A percentile compares a stretch with the other conserved stretches of the same genome.
These are phyloP conservation scores for Globisporangium emineosum DNA, from an alignment of 352 stramenopile species.

Conservation along the genomic window DNA sequence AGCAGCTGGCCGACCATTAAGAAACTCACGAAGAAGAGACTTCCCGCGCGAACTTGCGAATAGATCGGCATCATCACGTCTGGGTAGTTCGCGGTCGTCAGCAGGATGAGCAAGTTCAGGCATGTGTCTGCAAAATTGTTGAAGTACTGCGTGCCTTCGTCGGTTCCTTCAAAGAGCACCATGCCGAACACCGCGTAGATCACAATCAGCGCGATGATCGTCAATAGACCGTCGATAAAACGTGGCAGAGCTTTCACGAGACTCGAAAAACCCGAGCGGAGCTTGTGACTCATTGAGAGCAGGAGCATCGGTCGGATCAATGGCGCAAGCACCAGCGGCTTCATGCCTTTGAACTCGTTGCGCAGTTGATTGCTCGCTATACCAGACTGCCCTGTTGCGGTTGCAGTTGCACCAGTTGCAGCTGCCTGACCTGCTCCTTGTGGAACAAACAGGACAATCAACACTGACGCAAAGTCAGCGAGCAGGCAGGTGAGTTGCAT, in stretches of 20 bases:
- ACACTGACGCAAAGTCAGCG: constrained; percentile 36
- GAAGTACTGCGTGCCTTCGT: constrained; percentile 50
- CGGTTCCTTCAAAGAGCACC: constrained; percentile 63
- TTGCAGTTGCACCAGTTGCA: background rate
- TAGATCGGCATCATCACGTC: constrained; percentile 82
- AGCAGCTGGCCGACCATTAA: constrained; percentile 70
- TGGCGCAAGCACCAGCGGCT: constrained; percentile 37
- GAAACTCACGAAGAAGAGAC: constrained; percentile 71
- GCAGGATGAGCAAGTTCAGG: constrained; percentile 61
- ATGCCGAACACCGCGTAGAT: constrained; percentile 58
- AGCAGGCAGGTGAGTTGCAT: constrained; percentile 44
- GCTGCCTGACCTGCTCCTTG: background rate
- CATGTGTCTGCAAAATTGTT: constrained; percentile 42
- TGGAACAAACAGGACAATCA: constrained; percentile 33
- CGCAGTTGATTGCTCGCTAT: background rate
- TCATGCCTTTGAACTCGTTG: constrained; percentile 7
- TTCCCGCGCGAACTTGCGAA: constrained; percentile 30
- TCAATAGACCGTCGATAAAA: constrained; percentile 45
- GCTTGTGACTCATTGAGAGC: constrained; percentile 49
- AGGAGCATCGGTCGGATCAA: constrained; percentile 44
- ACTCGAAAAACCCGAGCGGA: constrained; percentile 45
- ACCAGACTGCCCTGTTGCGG: background rate
- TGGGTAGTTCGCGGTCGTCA: constrained; percentile 83
- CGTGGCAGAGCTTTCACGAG: constrained; percentile 37
- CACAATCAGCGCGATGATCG: constrained; percentile 42